phyloP scores from a whole-genome alignment of 371 early-diverging fungal species.

The Rhizomucor miehei region DNA sequence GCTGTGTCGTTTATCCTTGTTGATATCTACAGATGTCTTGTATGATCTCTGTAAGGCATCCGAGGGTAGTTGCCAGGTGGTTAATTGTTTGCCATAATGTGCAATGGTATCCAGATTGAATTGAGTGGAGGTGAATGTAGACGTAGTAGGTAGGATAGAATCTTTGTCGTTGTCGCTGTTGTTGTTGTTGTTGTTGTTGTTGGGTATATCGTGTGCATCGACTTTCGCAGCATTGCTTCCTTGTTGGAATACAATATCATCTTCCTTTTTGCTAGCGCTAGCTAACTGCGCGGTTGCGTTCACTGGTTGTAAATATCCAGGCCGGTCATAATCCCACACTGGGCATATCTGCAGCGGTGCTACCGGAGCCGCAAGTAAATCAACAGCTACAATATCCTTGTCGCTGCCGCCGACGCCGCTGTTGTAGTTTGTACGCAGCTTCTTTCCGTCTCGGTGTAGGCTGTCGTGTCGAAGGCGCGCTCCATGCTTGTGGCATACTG shows the following conservation, averaged over 20 bases:
- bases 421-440: conserved; percentile 3
- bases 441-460: neutral
- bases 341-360: conserved; percentile 13
- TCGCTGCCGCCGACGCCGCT: neutral
- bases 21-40: no score
- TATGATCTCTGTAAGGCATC: neutral
- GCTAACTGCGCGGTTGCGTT: no score
- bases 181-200: conserved; percentile 1
- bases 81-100: conserved; percentile 14
- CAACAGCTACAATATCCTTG: conserved; percentile 3
- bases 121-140: neutral
- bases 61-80: conserved; percentile 7
- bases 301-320: neutral
- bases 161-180: neutral
- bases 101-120: conserved; percentile 10
- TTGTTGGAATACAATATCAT: no score
- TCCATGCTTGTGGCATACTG: neutral
- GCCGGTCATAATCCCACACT: conserved; percentile 5
- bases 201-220: neutral
- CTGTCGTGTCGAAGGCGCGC: neutral
- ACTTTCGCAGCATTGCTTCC: no score
- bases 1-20: neutral
- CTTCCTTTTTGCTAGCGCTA: no score
- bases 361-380: conserved; percentile 8
- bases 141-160: neutral